Conservation (phyloP, 23 red algal genomes). For the Agarophyton chilense region DNA sequence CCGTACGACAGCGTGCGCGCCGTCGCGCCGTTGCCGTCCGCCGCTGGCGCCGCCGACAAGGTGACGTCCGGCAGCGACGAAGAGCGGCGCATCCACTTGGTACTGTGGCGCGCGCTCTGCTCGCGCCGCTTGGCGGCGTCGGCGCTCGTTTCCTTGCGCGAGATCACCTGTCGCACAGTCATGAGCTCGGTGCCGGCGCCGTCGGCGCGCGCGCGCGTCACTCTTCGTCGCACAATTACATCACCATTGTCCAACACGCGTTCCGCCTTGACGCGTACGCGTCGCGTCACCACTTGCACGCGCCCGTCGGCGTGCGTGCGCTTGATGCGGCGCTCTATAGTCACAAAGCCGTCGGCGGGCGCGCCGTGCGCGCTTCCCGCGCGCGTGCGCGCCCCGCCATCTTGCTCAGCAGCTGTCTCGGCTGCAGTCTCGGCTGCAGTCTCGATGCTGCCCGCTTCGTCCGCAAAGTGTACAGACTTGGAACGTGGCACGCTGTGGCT, state of each 20-base stretch:
- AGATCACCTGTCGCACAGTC: slow-evolving; percentile 38
- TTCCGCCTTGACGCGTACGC: slow-evolving; percentile 33
- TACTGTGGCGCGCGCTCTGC: too few species aligned
- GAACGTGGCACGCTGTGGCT: not conserved
- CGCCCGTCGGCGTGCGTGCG: slow-evolving; percentile 40
- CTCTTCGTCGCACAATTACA: slow-evolving; percentile 21
- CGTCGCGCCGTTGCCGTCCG: not conserved
- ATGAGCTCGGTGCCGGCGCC: slow-evolving; percentile 18
- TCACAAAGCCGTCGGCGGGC: slow-evolving; percentile 1
- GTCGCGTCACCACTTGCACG: slow-evolving; percentile 4
- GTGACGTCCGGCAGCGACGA: slow-evolving; percentile 12
- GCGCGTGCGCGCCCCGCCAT: not conserved
- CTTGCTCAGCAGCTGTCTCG: not conserved
- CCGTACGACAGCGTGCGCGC: not conserved
- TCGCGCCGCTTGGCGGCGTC: too few species aligned
- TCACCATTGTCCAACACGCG: slow-evolving; percentile 50
- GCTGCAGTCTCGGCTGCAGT: not conserved
- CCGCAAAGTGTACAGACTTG: slow-evolving; percentile 20
- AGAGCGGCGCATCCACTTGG: not conserved
- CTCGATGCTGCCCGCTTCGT: not conserved
- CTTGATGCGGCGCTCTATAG: slow-evolving; percentile 26
- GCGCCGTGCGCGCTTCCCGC: not conserved
- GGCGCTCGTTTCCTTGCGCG: not conserved
- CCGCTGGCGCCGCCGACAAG: too few species aligned
- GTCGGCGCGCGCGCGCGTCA: slow-evolving; percentile 34